phyloP scores from a whole-genome alignment of 306 rosid species.

The Carpinus viminea region DNA sequence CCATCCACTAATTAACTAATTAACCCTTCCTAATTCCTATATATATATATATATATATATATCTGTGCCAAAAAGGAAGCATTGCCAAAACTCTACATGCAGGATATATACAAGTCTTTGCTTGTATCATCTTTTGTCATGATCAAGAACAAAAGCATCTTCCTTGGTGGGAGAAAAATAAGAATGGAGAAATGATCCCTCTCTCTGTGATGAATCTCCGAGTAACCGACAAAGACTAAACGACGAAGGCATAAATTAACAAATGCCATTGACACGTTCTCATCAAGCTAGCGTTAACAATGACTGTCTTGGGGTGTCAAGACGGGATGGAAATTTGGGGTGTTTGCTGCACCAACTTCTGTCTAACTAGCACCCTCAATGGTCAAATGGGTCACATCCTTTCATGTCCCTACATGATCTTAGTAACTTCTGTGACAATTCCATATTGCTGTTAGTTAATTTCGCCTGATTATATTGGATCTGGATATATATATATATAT shows the following conservation, averaged over 20 bases:
- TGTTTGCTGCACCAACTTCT: conserved; percentile 64
- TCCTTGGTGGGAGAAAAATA: neutral
- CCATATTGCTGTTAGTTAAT: neutral
- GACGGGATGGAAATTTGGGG: conserved; percentile 37
- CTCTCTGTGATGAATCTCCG: conserved; percentile 8
- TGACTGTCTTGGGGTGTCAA: conserved; percentile 22
- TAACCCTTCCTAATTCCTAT: neutral
- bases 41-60: too few species aligned
- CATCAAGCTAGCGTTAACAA: neutral
- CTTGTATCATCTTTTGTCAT: neutral
- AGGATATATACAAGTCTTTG: neutral
- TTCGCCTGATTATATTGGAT: neutral
- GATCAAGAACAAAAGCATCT: neutral
- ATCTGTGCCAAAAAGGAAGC: neutral
- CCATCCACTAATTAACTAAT: neutral
- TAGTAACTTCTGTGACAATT: conserved; percentile 6
- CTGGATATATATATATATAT: too few species aligned
- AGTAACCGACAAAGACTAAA: conserved; percentile 36
- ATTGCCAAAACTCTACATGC: neutral
- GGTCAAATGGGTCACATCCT: conserved; percentile 43
- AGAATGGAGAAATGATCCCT: neutral
- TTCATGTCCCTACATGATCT: conserved; percentile 28
- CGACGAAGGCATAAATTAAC: conserved; percentile 35
- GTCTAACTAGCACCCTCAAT: conserved; percentile 41
- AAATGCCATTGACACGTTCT: conserved; percentile 43